Percentiles rank a stretch among this genome's conserved stretches.
These are phyloP conservation scores for Paraconiothyrium brasiliense DNA, from an alignment of 2,329 filamentous ascomycete species.

Conservation along the genomic window DNA sequence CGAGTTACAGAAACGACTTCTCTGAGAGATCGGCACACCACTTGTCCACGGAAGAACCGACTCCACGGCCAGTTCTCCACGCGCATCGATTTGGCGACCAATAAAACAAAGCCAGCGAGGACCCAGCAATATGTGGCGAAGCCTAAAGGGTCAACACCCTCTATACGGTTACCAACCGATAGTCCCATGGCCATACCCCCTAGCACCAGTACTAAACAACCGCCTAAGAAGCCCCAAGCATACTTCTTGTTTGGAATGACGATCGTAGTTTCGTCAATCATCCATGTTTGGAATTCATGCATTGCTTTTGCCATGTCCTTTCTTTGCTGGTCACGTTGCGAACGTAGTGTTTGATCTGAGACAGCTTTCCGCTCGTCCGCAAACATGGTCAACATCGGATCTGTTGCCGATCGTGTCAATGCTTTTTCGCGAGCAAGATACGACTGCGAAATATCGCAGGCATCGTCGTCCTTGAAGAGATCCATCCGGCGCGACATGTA, in stretches of 20 bases:
- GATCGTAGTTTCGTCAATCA: constrained; percentile 7
- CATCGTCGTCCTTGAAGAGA: constrained; percentile 10
- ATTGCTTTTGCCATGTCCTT: constrained; percentile 7
- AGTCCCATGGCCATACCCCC: constrained; percentile 11
- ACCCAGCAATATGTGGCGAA: constrained; percentile 14
- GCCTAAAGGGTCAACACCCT: constrained; percentile 11
- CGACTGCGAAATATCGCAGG: constrained; percentile 5
- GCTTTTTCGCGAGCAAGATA: constrained; percentile 10
- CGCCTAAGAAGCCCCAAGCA: constrained; percentile 3
- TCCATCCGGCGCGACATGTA: constrained; percentile 12
- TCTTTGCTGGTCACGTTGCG: not conserved
- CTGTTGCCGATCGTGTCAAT: constrained; percentile 7
- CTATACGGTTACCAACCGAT: constrained; percentile 1
- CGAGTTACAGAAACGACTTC: constrained; percentile 9
- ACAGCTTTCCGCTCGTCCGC: constrained; percentile 3
- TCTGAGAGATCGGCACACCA: constrained; percentile 9
- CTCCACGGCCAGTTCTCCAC: constrained; percentile 15
- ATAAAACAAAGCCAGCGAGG: constrained; percentile 9
- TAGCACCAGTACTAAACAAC: constrained; percentile 2
- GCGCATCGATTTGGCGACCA: constrained; percentile 11
- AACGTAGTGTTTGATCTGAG: constrained; percentile 2
- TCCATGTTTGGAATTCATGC: constrained; percentile 8
- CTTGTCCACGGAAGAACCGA: constrained; percentile 7
- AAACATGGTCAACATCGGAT: constrained; percentile 9
- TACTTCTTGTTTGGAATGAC: constrained; percentile 7